Evolutionary conservation across 164 flowering plant genomes (phyloP), one percentile per base, ranked within the genome.

Genomic region (Piper longum): DNA sequence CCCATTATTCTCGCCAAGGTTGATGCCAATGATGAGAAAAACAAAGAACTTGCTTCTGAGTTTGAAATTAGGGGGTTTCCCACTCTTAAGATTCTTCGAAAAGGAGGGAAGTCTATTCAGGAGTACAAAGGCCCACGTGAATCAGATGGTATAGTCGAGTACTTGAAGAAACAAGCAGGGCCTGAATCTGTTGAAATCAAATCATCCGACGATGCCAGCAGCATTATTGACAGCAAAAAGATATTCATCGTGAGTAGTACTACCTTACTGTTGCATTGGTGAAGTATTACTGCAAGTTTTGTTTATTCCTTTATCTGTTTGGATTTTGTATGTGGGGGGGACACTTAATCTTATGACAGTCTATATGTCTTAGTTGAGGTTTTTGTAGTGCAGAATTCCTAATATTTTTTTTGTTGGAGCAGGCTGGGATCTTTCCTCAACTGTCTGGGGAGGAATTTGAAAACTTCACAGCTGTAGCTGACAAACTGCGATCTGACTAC

Each of bases 101-200:
- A 87, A 68, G 93, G 91, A 51, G 98, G 96, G 17, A 83, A 82
- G 61, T 44, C 41, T 54, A 45, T 79, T 74, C 86, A 86, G 69
- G 98, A 92, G 0, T 92, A 85, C 76, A 89, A 92, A 57, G 98
- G 98, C 19, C 96, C 98, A 26, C 78, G 96, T 16, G 91, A 92
- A 0, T 95, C 95, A 1, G 91, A 92, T 19, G 96, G 96, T 18
- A 92, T 92, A 63, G 89, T 87, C 43, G 66, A 64, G n/a, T 84
- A 83, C 71, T 61, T 92, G 75, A 85, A 86, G 77, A 87, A 81
- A 63, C 93, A 83, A 76, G 80, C 79, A 60, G 98, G 98, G 60
- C 96, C 96, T 69, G 87, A 96, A 48, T 89, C 96, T 1, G 65
- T 71, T 69, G 93, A 87, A 72, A 82, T 92, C 43, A 86, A 82